Evolutionary conservation across 352 stramenopile genomes (phyloP).

Genomic region (Halophytophthora polymorphica): DNA sequence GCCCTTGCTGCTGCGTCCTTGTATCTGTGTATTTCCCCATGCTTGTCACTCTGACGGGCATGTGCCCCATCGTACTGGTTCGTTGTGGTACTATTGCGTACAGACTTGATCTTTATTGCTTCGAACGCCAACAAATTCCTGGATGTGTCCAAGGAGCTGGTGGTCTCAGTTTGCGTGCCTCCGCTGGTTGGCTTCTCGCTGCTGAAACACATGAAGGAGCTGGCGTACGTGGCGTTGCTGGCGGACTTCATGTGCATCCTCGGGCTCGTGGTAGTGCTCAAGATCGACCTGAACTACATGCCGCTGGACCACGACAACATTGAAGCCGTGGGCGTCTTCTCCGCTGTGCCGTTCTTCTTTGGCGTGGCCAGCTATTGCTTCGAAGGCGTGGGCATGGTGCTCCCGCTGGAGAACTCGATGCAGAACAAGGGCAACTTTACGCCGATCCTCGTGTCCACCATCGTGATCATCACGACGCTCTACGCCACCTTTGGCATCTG

Average conservation of each 20-base stretch:
- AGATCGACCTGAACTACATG: conserved; percentile 80
- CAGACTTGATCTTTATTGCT: conserved; percentile 91
- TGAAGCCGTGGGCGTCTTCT: conserved; percentile 56
- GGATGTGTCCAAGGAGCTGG: conserved; percentile 44
- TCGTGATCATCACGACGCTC: conserved; percentile 83
- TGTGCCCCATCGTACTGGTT: too few relatives aligned
- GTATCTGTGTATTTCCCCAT: background rate
- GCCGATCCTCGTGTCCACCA: conserved; percentile 57
- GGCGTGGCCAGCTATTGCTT: conserved; percentile 89
- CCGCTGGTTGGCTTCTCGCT: conserved; percentile 79
- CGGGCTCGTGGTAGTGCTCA: conserved; percentile 79
- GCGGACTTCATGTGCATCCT: conserved; percentile 88
- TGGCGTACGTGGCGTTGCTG: conserved; percentile 85
- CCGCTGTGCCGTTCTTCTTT: conserved; percentile 85
- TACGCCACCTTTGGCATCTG: conserved; percentile 87
- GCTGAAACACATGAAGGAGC: conserved; percentile 83
- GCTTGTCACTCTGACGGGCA: background rate
- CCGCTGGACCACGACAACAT: conserved; percentile 42
- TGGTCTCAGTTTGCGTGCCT: conserved; percentile 57
- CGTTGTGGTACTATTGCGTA: background rate
- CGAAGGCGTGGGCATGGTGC: conserved; percentile 87
- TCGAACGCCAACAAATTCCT: conserved; percentile 83
- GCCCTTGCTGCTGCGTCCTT: background rate
- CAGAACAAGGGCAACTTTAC: conserved; percentile 73
- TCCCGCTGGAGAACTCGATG: conserved; percentile 88